Evolutionary conservation across 768 basidiomycete genomes (phyloP).

Genomic region (Lactifluus rugatus): DNA sequence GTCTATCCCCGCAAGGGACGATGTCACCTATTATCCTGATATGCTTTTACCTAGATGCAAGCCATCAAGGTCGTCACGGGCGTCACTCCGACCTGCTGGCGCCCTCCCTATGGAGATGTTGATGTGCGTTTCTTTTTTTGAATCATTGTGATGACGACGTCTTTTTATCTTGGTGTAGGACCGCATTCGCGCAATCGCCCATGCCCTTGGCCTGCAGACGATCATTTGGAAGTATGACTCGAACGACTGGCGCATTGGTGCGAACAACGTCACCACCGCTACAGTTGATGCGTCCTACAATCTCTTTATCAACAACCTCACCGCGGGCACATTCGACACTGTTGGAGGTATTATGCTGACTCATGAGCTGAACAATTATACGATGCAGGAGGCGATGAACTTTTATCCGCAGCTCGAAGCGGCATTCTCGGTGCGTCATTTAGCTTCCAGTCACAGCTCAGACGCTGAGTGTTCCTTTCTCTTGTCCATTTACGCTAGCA

Average conservation of each 20-base stretch:
- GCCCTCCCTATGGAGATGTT: conserved; percentile 55
- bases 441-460: not conserved
- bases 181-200: conserved; percentile 62
- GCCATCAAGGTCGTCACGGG: conserved; percentile 45
- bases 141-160: not conserved
- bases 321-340: conserved; percentile 2
- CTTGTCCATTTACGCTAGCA: conserved; percentile 17
- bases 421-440: conserved; percentile 35
- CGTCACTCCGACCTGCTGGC: conserved; percentile 51
- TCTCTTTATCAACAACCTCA: conserved; percentile 3
- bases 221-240: conserved; percentile 67
- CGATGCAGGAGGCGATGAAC: conserved; percentile 49
- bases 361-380: conserved; percentile 52
- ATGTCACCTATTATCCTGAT: not conserved
- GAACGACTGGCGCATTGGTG: conserved; percentile 48
- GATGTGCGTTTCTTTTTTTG: conserved; percentile 28
- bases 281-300: conserved; percentile 10
- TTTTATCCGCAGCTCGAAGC: conserved; percentile 36
- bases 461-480: not conserved
- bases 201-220: conserved; percentile 57
- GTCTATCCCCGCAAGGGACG: not conserved
- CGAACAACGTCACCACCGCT: not conserved
- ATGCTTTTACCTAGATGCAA: conserved; percentile 31
- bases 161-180: conserved; percentile 26
- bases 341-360: conserved; percentile 43